A percentile compares a stretch with the other conserved stretches of the same genome.
These are phyloP conservation scores for Fusarium sublunatum DNA, from an alignment of 2,329 filamentous ascomycete genomes.

Conservation along the genomic window DNA sequence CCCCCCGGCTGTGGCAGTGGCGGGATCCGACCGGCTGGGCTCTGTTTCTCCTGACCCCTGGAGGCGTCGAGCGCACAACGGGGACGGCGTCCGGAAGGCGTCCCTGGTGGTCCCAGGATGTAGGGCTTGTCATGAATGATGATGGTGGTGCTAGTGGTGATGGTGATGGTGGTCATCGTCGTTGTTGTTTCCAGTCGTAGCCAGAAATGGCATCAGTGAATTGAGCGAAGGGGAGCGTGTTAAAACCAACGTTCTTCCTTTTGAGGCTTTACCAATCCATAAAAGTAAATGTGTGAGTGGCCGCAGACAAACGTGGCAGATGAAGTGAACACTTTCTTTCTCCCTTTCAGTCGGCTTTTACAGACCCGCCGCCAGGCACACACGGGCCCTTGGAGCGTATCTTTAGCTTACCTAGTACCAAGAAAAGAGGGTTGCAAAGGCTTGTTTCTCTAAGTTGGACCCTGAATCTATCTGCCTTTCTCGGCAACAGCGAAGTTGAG, in stretches of 20 bases:
- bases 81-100: constrained; percentile 43
- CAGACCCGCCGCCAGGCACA: constrained; percentile 23
- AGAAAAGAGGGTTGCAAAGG: constrained; percentile 13
- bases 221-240: constrained; percentile 3
- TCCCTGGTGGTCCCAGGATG: constrained; percentile 26
- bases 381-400: constrained; percentile 15
- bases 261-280: not conserved
- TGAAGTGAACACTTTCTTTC: constrained; percentile 25
- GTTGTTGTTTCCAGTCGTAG: not conserved
- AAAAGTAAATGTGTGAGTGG: constrained; percentile 14
- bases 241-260: not conserved
- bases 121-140: constrained; percentile 33
- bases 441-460: constrained; percentile 28
- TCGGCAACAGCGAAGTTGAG: constrained; percentile 21
- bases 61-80: constrained; percentile 41
- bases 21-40: constrained; percentile 43
- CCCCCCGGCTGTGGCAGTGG: constrained; percentile 39
- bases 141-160: constrained; percentile 15
- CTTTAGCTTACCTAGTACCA: not conserved
- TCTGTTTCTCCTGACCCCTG: constrained; percentile 42
- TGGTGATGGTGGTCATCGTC: constrained; percentile 1
- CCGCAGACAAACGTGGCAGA: constrained; percentile 34
- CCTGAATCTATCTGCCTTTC: constrained; percentile 23
- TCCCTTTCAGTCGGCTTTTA: constrained; percentile 11
- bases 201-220: constrained; percentile 9